Evolutionary conservation across 1,139 yeast species (phyloP), one percentile per base, ranked within the genome.

Genomic region (Debaryomycetaceae sp.): DNA sequence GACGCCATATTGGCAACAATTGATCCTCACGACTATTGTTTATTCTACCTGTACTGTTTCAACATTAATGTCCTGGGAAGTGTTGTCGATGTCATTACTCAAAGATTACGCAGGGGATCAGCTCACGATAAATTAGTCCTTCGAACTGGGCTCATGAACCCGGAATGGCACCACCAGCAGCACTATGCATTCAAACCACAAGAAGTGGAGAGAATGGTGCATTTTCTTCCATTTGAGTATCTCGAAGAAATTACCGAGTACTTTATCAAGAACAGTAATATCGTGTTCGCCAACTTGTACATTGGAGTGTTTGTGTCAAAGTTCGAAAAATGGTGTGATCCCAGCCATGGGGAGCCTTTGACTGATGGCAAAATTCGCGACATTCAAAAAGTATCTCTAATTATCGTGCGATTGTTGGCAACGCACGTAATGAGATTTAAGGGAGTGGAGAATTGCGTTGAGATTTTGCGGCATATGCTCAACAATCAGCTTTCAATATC

Each of bases 391-490:
- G 55, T 56, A 30, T 43, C 56, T 2, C 58, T 51, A 28, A 35
- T 43, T 1, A 46, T 63, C 5, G 43, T 62, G 2, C 43, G 47
- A 22, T 41, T 49, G 3, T 41, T 59, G 6, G 39, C 62, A 25
- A 39, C 45, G 16, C 55, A 62, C 34, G 50, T 60, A 15, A 61
- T 62, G 59, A 44, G 43, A 5, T 62, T 60, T 38, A 60, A 59
- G 34, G 64, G 64, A 2, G 48, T 58, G 0, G 44, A 49, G 13
- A 49, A 49, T 23, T 56, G 64, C 32, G 37, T 53, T 4, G 50
- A 50, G 15, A 55, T 62, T 4, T 41, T 64, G 20, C 44, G 47
- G 30, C 61, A 58, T 34, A 57, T 63, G 54, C 33, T 41, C 3
- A 43, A 51, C 15, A 52, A 56, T 29, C 37, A 49, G 3, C 34